Evolutionary conservation across 2,329 filamentous ascomycete species (phyloP).

Genomic region (Helicocarpus griseus): DNA sequence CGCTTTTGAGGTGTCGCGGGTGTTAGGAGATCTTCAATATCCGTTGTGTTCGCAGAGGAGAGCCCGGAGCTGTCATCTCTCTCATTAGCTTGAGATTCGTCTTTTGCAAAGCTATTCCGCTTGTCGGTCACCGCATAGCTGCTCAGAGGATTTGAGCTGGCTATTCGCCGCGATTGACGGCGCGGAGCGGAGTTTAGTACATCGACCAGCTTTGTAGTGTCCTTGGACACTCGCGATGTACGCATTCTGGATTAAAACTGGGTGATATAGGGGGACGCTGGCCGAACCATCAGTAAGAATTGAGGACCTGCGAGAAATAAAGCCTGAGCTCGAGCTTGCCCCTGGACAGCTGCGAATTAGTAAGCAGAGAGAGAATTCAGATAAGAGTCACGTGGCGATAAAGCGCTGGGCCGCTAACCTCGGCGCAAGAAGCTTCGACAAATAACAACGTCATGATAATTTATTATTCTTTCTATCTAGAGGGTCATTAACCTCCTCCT

Average conservation of each 20-base stretch:
- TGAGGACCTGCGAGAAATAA: not conserved
- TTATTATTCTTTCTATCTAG: too few relatives aligned
- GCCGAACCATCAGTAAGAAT: not conserved
- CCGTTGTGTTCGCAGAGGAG: conserved; percentile 30
- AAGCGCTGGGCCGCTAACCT: not conserved
- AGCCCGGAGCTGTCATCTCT: conserved; percentile 23
- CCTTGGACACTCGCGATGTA: conserved; percentile 49
- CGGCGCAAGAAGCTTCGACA: not conserved
- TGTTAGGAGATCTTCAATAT: conserved; percentile 50
- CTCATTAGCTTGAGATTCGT: conserved; percentile 22
- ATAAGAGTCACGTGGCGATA: conserved; percentile 3
- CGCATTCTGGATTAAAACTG: conserved; percentile 35
- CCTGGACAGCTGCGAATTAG: not conserved
- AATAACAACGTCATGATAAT: not conserved
- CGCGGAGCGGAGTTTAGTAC: conserved; percentile 33
- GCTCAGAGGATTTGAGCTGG: not conserved
- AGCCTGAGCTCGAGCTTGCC: not conserved
- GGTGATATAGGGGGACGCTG: not conserved
- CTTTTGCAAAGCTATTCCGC: conserved; percentile 20
- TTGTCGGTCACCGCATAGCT: conserved; percentile 21
- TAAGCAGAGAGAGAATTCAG: not conserved
- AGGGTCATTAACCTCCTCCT: not conserved
- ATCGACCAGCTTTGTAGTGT: conserved; percentile 49
- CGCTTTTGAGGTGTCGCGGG: conserved; percentile 35
- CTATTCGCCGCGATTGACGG: conserved; percentile 31